Evolutionary conservation across 2,329 filamentous ascomycete species (phyloP).

Genomic region (Penicillium sp.): DNA sequence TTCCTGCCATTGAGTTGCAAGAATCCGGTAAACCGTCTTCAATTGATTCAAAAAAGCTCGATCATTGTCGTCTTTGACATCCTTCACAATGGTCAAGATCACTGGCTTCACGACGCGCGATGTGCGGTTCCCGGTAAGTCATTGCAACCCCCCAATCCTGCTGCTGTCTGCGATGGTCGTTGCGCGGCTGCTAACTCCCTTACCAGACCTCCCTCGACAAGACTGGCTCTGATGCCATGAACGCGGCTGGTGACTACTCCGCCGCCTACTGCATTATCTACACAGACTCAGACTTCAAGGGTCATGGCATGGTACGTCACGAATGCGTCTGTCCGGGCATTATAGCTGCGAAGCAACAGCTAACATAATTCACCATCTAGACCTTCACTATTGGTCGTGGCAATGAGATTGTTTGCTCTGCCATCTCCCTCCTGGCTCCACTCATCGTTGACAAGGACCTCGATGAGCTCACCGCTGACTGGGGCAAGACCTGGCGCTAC

Average conservation of each 20-base stretch:
- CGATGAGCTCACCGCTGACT: conserved; percentile 74
- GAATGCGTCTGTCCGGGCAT: not conserved
- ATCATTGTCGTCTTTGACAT: not conserved
- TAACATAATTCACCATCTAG: conserved; percentile 23
- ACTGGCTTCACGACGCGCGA: conserved; percentile 72
- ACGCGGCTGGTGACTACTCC: conserved; percentile 89
- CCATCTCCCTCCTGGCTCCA: conserved; percentile 75
- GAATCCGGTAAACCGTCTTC: not conserved
- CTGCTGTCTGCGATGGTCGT: not conserved
- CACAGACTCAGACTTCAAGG: conserved; percentile 64
- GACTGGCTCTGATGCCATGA: conserved; percentile 97
- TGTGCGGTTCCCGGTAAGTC: conserved; percentile 68
- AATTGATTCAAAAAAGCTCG: conserved; percentile 11
- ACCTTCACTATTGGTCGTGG: conserved; percentile 63
- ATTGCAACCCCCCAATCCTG: not conserved
- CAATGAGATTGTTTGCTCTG: conserved; percentile 88
- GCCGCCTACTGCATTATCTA: conserved; percentile 90
- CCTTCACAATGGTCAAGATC: conserved; percentile 60
- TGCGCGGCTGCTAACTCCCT: conserved; percentile 3
- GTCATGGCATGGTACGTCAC: conserved; percentile 46
- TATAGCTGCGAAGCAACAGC: not conserved
- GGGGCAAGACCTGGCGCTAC: conserved; percentile 87
- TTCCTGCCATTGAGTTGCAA: conserved; percentile 6
- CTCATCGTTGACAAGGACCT: conserved; percentile 76
- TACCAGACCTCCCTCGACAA: conserved; percentile 82